Evolutionary conservation across 2,329 filamentous ascomycete genomes (phyloP), one percentile per base, ranked within the genome.

Genomic region (Colletotrichum sp.): DNA sequence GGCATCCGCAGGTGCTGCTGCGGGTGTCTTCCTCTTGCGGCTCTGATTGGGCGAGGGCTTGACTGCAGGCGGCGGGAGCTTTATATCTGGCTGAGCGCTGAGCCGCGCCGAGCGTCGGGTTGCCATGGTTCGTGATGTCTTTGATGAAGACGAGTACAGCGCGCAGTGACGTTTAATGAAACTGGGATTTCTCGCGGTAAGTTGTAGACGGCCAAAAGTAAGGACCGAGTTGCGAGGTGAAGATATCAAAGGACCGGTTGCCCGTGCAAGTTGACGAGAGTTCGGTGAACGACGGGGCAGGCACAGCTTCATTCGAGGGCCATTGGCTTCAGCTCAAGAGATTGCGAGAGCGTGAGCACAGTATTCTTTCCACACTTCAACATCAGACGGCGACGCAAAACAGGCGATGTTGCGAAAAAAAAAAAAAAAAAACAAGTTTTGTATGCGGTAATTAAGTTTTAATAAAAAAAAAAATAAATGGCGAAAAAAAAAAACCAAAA

Each of bases 31-130:
- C 78, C 87, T 84, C 79, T 86, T 88, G 36, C 83, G 79, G 43
- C 75, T 77, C 52, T 67, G 79, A 66, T 80, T 68, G 10, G 76
- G 71, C 28, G 79, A 71, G 1, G 81, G 78, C 18, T 80, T 71
- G 70, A 80, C 78, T 6, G 69, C 28, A 28, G 77, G 68, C 16
- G 79, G 69, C 21, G 77, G 65, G 57, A 28, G 59, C 14, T 76
- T 77, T 21, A 71, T 76, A 14, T 79, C 77, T 18, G 74, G 76
- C 68, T 81, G 78, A n/a, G 81, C 81, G 76, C 82, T 85, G 30
- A 90, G 82, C 52, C 88, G 86, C 13, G 86, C 83, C 4, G 85
- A 87, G 26, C 84, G 82, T 52, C 85, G 83, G 64, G 83, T 84
- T 18, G 79, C 79, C 36, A 66, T 78, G 55, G 68, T 68, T 67